Evolutionary conservation across 2,329 filamentous ascomycete genomes (phyloP), one percentile per base, ranked within the genome.

Genomic region (Fusarium falciforme): DNA sequence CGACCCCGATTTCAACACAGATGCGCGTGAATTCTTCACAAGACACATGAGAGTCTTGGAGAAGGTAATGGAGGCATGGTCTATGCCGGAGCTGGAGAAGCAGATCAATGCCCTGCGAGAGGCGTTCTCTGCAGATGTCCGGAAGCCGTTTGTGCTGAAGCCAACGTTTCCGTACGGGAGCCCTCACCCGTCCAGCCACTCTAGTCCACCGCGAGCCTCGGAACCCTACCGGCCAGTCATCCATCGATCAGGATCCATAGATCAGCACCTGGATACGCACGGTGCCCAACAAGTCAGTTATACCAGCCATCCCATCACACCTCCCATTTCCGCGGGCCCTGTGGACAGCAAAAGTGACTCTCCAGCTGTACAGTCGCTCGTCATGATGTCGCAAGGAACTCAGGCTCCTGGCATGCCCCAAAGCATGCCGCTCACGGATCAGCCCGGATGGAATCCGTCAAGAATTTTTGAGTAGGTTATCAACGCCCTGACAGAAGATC

Each of bases 31-130:
- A 71, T 98, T 93, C 80, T 98, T 98, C 79, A 93, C 94, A 3
- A 89, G 96, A 57, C 95, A 98, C 78, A 98, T 98, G 96, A 91
- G 95, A 64, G 92, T 98, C 40, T 86, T 98, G 67, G 96, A 98
- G 82, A 92, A 91, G 74, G 96, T 95, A 76, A 93, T 94, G 80
- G 88, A 89, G 10, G 91, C 92, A 6, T 97, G 94, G 93, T 93
- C 94, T 2, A 94, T 97, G 89, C 93, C 93, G 3, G 95, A 98
- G 77, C 93, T 98, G 84, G 92, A 97, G 80, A 92, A 91, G 62
- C 95, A 98, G 82, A 94, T 98, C 73, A 93, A 98, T 79, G 93
- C 94, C 42, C 89, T 98, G 35, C 91, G 96, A 44, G 91, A 96
- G 79, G 96, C 96, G 6, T 98, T 98, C 80, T 98, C 96, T 31